Conservation (phyloP, 2,329 filamentous ascomycete genomes). For the Monilinia aucupariae region DNA sequence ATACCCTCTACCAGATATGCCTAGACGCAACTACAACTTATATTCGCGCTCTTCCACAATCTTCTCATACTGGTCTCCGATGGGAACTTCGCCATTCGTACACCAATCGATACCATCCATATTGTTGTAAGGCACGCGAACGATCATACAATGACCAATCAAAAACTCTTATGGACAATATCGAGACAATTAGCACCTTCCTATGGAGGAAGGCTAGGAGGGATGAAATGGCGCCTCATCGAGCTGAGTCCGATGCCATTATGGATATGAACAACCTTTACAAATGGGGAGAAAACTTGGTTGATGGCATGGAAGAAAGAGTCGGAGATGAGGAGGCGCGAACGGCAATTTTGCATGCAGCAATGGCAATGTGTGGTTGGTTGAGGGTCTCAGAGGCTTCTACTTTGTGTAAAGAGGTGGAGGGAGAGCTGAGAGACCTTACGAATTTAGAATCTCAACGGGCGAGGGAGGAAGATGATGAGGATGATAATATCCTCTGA, state of each 20-base stretch:
- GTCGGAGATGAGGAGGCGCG: background rate
- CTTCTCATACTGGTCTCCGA: background rate
- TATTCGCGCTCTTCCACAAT: slow-evolving; percentile 3
- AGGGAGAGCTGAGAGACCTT: slow-evolving; percentile 19
- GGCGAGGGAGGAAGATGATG: background rate
- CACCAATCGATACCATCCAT: slow-evolving; percentile 3
- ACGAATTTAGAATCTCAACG: background rate
- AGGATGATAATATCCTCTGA: background rate
- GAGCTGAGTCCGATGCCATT: slow-evolving; percentile 22
- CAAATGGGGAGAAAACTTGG: slow-evolving; percentile 22
- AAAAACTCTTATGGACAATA: slow-evolving; percentile 27
- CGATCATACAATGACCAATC: slow-evolving; percentile 4
- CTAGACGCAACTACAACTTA: slow-evolving; percentile 21
- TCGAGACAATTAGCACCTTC: slow-evolving; percentile 22
- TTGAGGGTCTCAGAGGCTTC: slow-evolving; percentile 19
- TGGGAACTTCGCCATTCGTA: slow-evolving; percentile 4
- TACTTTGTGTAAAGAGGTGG: slow-evolving; percentile 14
- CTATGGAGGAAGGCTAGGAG: slow-evolving; percentile 26
- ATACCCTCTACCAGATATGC: slow-evolving; percentile 24
- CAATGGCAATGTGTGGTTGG: slow-evolving; percentile 21
- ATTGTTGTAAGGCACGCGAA: slow-evolving; percentile 16
- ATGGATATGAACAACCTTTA: slow-evolving; percentile 24
- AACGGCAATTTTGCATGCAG: slow-evolving; percentile 16
- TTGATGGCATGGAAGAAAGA: slow-evolving; percentile 18
- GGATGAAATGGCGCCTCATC: slow-evolving; percentile 24